phyloP scores from a whole-genome alignment of 148 eudicot species.

The Rhododendron williamsianum region DNA sequence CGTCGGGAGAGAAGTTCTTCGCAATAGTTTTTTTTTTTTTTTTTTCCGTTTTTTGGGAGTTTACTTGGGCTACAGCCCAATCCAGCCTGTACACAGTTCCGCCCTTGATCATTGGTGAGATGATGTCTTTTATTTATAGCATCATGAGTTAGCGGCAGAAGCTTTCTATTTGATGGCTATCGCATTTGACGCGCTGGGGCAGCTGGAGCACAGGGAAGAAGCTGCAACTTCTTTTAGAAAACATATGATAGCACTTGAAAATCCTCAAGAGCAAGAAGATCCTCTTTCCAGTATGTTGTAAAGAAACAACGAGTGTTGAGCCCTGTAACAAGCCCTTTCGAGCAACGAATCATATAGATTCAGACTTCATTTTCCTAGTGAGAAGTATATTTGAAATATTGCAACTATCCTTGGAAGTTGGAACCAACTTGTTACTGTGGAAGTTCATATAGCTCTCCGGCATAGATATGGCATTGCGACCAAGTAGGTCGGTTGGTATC shows the following conservation, averaged over 20 bases:
- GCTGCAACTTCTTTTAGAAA: conserved; percentile 70
- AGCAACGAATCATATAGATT: too few species aligned
- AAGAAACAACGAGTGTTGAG: too few species aligned
- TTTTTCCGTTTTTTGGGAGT: too few species aligned
- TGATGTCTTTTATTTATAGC: conserved; percentile 36
- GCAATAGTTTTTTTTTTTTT: too few species aligned
- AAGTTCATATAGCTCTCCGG: not conserved
- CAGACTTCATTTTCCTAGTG: not conserved
- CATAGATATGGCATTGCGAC: too few species aligned
- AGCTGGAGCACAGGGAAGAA: conserved; percentile 52
- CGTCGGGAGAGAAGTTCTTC: too few species aligned
- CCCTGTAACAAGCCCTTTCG: too few species aligned
- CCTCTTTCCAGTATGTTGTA: too few species aligned
- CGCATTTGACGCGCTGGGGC: conserved; percentile 60
- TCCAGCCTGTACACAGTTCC: too few species aligned
- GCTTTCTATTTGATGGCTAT: conserved; percentile 80
- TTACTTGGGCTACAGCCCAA: too few species aligned
- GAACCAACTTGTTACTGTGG: not conserved
- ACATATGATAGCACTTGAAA: conserved; percentile 48
- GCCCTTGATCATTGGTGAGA: not conserved
- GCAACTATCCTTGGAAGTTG: not conserved
- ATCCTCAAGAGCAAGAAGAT: too few species aligned
- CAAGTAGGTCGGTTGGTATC: too few species aligned
- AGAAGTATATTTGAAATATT: not conserved
- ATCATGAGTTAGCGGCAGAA: conserved; percentile 82